Evolutionary conservation across 1,139 yeast genomes (phyloP).

Genomic region (Blastobotrys apis): DNA sequence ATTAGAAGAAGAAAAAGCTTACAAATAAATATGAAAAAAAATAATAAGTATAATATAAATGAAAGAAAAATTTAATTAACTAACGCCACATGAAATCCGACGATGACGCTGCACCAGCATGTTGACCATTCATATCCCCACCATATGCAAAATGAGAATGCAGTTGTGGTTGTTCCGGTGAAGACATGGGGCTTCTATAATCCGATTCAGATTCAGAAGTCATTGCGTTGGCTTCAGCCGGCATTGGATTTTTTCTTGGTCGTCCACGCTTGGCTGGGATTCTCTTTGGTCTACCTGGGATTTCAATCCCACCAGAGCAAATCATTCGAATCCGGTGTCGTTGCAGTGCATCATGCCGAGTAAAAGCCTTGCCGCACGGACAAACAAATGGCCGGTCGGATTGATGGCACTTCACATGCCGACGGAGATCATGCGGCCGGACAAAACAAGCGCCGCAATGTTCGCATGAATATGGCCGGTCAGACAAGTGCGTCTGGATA

Average conservation of each 20-base stretch:
- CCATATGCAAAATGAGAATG: no score
- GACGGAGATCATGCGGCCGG: slow-evolving; percentile 84
- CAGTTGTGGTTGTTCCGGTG: slow-evolving; percentile 9
- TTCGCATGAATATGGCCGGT: slow-evolving; percentile 75
- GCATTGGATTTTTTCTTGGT: slow-evolving; percentile 27
- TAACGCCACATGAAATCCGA: slow-evolving; percentile 4
- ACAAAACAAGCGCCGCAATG: slow-evolving; percentile 63
- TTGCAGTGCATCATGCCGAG: slow-evolving; percentile 81
- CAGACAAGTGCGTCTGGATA: slow-evolving; percentile 93
- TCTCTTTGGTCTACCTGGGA: slow-evolving; percentile 33
- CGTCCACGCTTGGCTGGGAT: slow-evolving; percentile 33
- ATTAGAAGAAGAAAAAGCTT: slow-evolving; percentile 9
- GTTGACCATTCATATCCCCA: no score
- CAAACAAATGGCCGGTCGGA: slow-evolving; percentile 67
- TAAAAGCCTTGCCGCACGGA: slow-evolving; percentile 88
- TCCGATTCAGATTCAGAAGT: slow-evolving; percentile 24
- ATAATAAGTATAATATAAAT: slow-evolving; percentile 12
- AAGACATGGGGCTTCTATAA: not conserved
- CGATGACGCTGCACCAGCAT: no score
- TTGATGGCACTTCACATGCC: slow-evolving; percentile 86
- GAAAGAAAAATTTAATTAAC: slow-evolving; percentile 3
- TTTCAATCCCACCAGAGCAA: slow-evolving; percentile 63
- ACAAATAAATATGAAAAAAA: slow-evolving; percentile 8
- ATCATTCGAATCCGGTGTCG: slow-evolving; percentile 77
- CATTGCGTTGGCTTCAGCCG: slow-evolving; percentile 4